Percentiles rank a stretch among this genome's conserved stretches.
These are phyloP conservation scores for Penicillium taxi DNA, from an alignment of 495 filamentous ascomycete species.

Conservation along the genomic window DNA sequence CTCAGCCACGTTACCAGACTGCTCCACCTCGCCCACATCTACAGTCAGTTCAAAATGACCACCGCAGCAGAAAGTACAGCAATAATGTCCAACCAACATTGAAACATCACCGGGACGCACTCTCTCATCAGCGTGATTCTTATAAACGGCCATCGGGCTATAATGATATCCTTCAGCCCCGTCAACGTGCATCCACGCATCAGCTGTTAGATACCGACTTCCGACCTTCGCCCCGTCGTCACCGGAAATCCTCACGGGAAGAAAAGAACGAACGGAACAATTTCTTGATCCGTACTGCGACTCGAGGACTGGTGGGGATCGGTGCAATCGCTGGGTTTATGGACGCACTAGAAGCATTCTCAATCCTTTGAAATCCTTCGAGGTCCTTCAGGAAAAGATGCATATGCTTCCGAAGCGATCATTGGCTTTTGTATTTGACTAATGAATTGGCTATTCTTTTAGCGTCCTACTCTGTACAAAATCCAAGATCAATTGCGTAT, in stretches of 20 bases:
- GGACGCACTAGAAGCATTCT: slow-evolving; percentile 37
- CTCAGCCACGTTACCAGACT: slow-evolving; percentile 2
- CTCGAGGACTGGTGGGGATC: slow-evolving; percentile 33
- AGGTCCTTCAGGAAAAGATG: too few relatives aligned
- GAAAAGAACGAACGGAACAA: slow-evolving; percentile 20
- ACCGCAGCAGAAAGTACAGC: slow-evolving; percentile 5
- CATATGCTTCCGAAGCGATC: not conserved
- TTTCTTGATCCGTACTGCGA: slow-evolving; percentile 27
- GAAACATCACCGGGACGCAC: too few relatives aligned
- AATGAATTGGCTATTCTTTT: too few relatives aligned
- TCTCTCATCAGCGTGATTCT: too few relatives aligned
- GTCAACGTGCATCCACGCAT: slow-evolving; percentile 13
- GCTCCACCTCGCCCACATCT: slow-evolving; percentile 4
- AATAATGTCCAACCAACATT: too few relatives aligned
- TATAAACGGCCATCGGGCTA: slow-evolving; percentile 10
- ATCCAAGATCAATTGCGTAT: too few relatives aligned
- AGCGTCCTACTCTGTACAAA: too few relatives aligned
- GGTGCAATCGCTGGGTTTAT: slow-evolving; percentile 38
- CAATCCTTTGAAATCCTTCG: slow-evolving; percentile 16
- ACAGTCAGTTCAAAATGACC: slow-evolving; percentile 13
- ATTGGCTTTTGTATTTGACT: not conserved
- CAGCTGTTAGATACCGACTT: slow-evolving; percentile 15
- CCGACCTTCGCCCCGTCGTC: slow-evolving; percentile 13
- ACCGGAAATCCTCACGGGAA: slow-evolving; percentile 13
- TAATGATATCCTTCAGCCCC: slow-evolving; percentile 12